Conservation (phyloP, 768 basidiomycete species). For the Amylocystis lapponica region DNA sequence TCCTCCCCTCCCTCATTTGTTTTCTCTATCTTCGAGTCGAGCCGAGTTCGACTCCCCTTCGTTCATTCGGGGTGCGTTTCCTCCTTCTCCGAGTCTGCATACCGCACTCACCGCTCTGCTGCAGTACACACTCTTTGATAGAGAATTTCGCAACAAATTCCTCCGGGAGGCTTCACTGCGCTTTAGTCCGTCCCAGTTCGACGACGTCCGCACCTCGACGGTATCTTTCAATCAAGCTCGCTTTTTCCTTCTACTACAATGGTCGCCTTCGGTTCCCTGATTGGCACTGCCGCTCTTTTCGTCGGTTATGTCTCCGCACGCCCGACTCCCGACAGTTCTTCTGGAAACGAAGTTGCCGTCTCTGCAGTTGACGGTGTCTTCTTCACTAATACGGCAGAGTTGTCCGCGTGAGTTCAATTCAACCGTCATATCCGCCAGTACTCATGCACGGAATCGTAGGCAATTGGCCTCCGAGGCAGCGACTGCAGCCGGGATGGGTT, state of each 20-base stretch:
- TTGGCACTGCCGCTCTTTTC: conserved; percentile 50
- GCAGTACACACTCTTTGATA: conserved; percentile 71
- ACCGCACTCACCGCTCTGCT: not conserved
- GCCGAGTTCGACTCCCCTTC: conserved; percentile 63
- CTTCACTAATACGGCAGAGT: conserved; percentile 34
- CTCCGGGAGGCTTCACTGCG: conserved; percentile 53
- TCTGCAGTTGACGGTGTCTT: conserved; percentile 43
- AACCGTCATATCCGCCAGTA: not conserved
- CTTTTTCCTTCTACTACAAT: conserved; percentile 38
- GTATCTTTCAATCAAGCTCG: conserved; percentile 27
- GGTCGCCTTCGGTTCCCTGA: conserved; percentile 50
- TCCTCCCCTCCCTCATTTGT: conserved; percentile 27
- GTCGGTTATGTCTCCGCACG: conserved; percentile 46
- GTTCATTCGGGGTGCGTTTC: conserved; percentile 43
- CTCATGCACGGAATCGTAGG: conserved; percentile 11
- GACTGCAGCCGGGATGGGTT: not conserved
- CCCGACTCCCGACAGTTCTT: conserved; percentile 38
- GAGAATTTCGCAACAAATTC: conserved; percentile 49
- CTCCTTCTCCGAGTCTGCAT: conserved; percentile 16
- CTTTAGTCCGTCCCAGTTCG: conserved; percentile 19
- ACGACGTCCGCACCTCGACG: conserved; percentile 43
- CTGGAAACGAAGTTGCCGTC: conserved; percentile 30
- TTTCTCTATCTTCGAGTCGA: conserved; percentile 44
- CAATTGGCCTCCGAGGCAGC: conserved; percentile 1
- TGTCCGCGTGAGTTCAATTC: conserved; percentile 28